Conservation (phyloP, 805 yeast genomes). For the Kuraishia hungarica region DNA sequence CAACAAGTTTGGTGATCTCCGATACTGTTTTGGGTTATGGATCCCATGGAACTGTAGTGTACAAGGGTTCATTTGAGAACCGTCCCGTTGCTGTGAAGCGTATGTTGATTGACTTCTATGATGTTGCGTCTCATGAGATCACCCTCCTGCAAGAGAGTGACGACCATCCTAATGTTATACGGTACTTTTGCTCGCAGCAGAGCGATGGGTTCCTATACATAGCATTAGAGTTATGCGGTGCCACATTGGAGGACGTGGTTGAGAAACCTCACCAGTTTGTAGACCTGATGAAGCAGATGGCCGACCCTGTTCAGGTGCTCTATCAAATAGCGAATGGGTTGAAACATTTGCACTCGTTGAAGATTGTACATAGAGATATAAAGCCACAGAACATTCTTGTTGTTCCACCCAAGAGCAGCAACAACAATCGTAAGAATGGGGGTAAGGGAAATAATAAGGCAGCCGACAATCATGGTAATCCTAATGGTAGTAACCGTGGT, state of each 20-base stretch:
- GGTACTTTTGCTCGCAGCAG: conserved; percentile 91
- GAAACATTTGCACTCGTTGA: conserved; percentile 77
- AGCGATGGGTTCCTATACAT: conserved; percentile 84
- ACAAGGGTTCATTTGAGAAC: conserved; percentile 80
- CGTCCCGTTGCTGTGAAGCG: conserved; percentile 95
- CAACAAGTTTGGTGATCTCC: conserved; percentile 52
- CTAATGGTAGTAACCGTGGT: conserved; percentile 13
- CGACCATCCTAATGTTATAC: conserved; percentile 89
- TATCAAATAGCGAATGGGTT: conserved; percentile 79
- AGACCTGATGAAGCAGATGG: conserved; percentile 22
- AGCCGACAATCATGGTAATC: too few relatives aligned
- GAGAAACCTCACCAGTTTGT: conserved; percentile 38
- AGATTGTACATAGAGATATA: conserved; percentile 90
- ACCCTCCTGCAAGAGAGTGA: conserved; percentile 85
- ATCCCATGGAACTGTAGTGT: conserved; percentile 94
- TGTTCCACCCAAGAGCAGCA: conserved; percentile 51
- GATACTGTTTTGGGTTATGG: conserved; percentile 87
- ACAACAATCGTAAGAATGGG: background rate
- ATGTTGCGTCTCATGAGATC: conserved; percentile 89
- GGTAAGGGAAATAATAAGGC: conserved; percentile 1
- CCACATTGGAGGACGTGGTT: conserved; percentile 80
- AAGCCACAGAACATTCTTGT: conserved; percentile 92
- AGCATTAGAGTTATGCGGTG: conserved; percentile 86
- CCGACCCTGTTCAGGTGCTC: conserved; percentile 47
- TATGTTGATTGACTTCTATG: conserved; percentile 88